Evolutionary conservation across 2,329 filamentous ascomycete species (phyloP), one percentile per base, ranked within the genome.

Genomic region (Trichoderma koningiopsis): DNA sequence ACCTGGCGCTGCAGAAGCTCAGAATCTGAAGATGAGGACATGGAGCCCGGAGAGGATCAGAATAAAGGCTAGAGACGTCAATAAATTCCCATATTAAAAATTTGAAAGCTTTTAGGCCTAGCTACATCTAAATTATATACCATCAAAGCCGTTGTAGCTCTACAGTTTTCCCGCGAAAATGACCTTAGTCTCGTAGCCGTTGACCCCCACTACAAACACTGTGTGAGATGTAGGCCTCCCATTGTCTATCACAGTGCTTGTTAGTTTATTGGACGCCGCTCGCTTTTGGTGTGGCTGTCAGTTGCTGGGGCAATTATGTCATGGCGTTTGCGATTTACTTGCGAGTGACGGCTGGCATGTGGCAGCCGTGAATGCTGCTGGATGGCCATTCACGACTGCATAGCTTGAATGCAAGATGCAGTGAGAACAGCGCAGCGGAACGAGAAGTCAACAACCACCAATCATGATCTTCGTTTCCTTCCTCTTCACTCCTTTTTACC

Each of bases 291-390:
- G 61, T 69, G 35, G 27, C 40, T n/a, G 31, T 47, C 65, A 73
- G 76, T 77, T 77, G 75, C 76, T 70, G 72, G 72, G 75, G 74
- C 74, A 77, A 77, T 76, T 73, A 75, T 76, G 74, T 75, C 74
- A 76, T 73, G 53, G 52, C 43, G 59, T 63, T 60, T 69, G 31
- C 53, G 11, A 66, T 52, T 66, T 47, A 58, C 53, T 58, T 66
- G 24, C 19, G 19, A 43, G 19, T 43, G 40, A 47, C 24, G 35
- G 35, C 33, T 33, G 37, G 31, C 24, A 60, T 59, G 22, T 71
- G 68, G 60, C 64, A 67, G 71, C 70, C 37, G 68, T 69, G 62
- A 64, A 72, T 35, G 49, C 8, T 55, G 68, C 52, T 47, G 55
- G 55, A 59, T 43, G 19, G 40, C 6, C 56, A 40, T 71, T 68